A percentile compares a stretch with the other conserved stretches of the same genome.
These are phyloP conservation scores for Exophiala alcalophila DNA, from an alignment of 2,329 filamentous ascomycete species.

Conservation along the genomic window DNA sequence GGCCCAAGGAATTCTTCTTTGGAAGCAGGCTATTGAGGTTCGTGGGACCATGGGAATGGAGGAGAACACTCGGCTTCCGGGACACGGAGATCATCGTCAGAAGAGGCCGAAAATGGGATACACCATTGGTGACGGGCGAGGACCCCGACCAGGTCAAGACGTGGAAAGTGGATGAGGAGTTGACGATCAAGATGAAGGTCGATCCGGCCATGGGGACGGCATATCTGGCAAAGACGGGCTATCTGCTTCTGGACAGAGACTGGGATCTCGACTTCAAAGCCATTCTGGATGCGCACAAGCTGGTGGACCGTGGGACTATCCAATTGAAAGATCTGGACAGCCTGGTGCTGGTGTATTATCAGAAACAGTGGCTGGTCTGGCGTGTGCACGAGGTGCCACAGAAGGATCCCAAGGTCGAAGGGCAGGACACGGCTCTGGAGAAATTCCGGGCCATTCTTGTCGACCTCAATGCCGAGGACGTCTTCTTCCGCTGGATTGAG, in stretches of 20 bases:
- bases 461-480: slow-evolving; percentile 74
- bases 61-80: slow-evolving; percentile 67
- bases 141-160: slow-evolving; percentile 37
- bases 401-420: slow-evolving; percentile 39
- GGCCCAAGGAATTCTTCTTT: slow-evolving; percentile 70
- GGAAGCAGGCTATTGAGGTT: slow-evolving; percentile 54
- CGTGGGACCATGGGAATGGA: slow-evolving; percentile 67
- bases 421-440: slow-evolving; percentile 72
- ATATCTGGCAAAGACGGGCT: slow-evolving; percentile 77
- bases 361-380: slow-evolving; percentile 66
- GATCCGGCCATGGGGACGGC: slow-evolving; percentile 66
- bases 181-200: slow-evolving; percentile 55
- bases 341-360: slow-evolving; percentile 58
- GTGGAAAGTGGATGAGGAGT: slow-evolving; percentile 50
- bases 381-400: slow-evolving; percentile 54
- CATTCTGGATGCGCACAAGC: slow-evolving; percentile 70
- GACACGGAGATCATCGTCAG: slow-evolving; percentile 77
- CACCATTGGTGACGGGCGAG: slow-evolving; percentile 46
- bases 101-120: slow-evolving; percentile 70
- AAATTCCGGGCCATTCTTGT: slow-evolving; percentile 74
- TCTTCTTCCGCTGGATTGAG: slow-evolving; percentile 93
- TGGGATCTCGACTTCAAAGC: slow-evolving; percentile 85
- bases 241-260: slow-evolving; percentile 76
- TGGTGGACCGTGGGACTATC: slow-evolving; percentile 58
- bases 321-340: slow-evolving; percentile 66